phyloP scores from a whole-genome alignment of 177 flowering plant genomes.

The Vitis hybrid region DNA sequence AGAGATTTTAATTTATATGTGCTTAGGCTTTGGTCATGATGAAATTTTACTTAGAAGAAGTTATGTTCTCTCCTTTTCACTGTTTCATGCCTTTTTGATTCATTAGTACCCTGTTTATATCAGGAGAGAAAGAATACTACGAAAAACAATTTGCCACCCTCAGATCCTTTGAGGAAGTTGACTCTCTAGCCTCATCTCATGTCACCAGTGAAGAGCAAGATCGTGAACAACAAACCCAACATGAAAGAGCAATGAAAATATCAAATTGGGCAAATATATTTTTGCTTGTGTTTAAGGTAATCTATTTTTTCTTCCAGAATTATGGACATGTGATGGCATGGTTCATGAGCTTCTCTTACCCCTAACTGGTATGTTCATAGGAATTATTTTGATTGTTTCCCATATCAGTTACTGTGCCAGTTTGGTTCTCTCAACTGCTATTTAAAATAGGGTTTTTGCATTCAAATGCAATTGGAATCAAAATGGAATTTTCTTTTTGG shows the following conservation, averaged over 20 bases:
- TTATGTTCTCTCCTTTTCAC: too few relatives aligned
- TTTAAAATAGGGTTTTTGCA: background rate
- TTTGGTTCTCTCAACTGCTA: background rate
- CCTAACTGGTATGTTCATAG: too few relatives aligned
- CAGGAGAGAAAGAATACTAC: constrained; percentile 41
- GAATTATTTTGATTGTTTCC: too few relatives aligned
- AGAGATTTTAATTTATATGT: too few relatives aligned
- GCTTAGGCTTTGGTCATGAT: too few relatives aligned
- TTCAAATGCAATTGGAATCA: background rate
- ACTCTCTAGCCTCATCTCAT: constrained; percentile 10
- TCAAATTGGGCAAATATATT: constrained; percentile 20
- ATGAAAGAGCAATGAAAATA: constrained; percentile 39
- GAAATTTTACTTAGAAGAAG: too few relatives aligned
- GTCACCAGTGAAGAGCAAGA: constrained; percentile 27
- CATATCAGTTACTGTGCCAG: too few relatives aligned
- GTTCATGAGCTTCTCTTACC: background rate
- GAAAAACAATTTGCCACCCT: constrained; percentile 37
- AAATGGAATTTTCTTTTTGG: background rate
- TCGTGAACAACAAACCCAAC: constrained; percentile 21
- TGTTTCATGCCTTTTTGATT: too few relatives aligned
- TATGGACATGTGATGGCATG: background rate
- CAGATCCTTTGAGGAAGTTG: constrained; percentile 37
- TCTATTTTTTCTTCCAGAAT: background rate
- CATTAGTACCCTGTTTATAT: too few relatives aligned
- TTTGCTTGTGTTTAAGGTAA: constrained; percentile 15